Evolutionary conservation across 2,329 filamentous ascomycete species (phyloP).

Genomic region (Sclerotinia glacialis): DNA sequence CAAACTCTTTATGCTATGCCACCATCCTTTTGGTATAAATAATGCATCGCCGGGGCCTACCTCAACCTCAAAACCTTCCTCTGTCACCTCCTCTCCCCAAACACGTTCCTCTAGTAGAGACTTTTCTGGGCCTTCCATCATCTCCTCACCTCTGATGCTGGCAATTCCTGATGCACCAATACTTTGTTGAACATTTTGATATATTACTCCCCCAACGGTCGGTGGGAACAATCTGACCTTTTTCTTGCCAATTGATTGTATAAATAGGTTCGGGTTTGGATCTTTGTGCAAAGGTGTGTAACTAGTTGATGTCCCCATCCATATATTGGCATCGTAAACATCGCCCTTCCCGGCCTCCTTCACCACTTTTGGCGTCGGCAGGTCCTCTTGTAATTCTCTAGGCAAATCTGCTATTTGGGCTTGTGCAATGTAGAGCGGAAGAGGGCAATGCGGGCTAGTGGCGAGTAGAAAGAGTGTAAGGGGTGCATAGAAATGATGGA

Average conservation of each 20-base stretch:
- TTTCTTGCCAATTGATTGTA: conserved; percentile 76
- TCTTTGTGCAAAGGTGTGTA: conserved; percentile 90
- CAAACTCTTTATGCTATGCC: conserved; percentile 74
- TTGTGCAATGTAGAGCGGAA: conserved; percentile 77
- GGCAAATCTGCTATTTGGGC: conserved; percentile 70
- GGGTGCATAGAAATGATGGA: conserved; percentile 48
- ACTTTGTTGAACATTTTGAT: conserved; percentile 48
- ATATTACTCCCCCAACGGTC: conserved; percentile 60
- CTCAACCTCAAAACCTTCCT: conserved; percentile 41
- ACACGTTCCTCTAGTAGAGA: conserved; percentile 63
- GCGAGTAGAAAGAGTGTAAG: conserved; percentile 34
- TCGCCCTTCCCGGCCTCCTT: conserved; percentile 67
- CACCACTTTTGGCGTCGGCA: conserved; percentile 67
- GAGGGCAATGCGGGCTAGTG: neutral
- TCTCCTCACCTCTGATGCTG: conserved; percentile 70
- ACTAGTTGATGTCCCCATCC: conserved; percentile 83
- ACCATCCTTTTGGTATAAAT: conserved; percentile 82
- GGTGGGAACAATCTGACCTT: conserved; percentile 69
- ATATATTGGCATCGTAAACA: conserved; percentile 82
- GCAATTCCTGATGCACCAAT: conserved; percentile 41
- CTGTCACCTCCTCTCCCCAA: conserved; percentile 52
- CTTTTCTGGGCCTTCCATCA: conserved; percentile 83
- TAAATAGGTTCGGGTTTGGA: conserved; percentile 90
- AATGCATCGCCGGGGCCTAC: conserved; percentile 66
- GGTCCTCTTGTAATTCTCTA: conserved; percentile 55